Percentiles rank a stretch among this genome's conserved stretches.
Evolutionary conservation across 2,329 filamentous ascomycete species (phyloP).

Genomic region (Colletotrichum tropicale): DNA sequence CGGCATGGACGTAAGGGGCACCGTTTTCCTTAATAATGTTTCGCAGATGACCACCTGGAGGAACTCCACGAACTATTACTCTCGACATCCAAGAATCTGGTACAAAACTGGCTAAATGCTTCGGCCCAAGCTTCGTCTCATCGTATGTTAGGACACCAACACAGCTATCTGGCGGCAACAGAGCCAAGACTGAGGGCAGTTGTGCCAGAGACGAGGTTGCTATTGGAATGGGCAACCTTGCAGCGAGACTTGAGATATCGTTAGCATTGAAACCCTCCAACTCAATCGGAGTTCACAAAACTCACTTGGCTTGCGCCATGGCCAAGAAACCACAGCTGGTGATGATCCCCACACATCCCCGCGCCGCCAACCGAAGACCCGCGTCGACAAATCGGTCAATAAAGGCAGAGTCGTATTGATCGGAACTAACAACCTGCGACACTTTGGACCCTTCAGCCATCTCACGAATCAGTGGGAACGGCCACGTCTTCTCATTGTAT

Average conservation of each 20-base stretch:
- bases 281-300: background rate
- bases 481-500: slow-evolving; percentile 38
- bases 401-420: slow-evolving; percentile 34
- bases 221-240: slow-evolving; percentile 36
- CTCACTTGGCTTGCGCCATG: slow-evolving; percentile 35
- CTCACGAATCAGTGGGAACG: slow-evolving; percentile 39
- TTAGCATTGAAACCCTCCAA: background rate
- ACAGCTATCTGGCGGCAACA: slow-evolving; percentile 24
- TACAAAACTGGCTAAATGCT: slow-evolving; percentile 26
- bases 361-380: slow-evolving; percentile 32
- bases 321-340: slow-evolving; percentile 45
- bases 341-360: slow-evolving; percentile 38
- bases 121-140: slow-evolving; percentile 22
- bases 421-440: slow-evolving; percentile 29
- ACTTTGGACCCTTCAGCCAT: slow-evolving; percentile 31
- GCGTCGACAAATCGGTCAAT: slow-evolving; percentile 37
- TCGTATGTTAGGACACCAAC: slow-evolving; percentile 38
- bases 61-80: background rate
- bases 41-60: slow-evolving; percentile 22
- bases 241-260: slow-evolving; percentile 27
- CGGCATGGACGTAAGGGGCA: slow-evolving; percentile 20
- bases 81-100: slow-evolving; percentile 16
- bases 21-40: slow-evolving; percentile 20
- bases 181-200: slow-evolving; percentile 31
- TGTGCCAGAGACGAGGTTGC: slow-evolving; percentile 39